These are phyloP conservation scores for Beta corolliflora DNA, from an alignment of 179 eudicot genomes.

Conservation along the genomic window DNA sequence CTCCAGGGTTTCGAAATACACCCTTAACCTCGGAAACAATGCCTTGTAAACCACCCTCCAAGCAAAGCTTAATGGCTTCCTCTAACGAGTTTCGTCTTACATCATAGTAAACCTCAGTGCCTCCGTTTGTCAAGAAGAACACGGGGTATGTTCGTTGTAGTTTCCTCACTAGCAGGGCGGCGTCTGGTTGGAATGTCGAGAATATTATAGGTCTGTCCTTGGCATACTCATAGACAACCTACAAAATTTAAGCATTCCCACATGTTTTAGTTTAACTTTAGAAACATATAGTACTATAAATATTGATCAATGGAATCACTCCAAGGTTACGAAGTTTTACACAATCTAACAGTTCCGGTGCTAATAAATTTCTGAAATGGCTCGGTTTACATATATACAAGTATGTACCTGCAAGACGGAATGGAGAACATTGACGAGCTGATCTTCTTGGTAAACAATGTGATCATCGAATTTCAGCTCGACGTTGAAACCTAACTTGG, in stretches of 20 bases:
- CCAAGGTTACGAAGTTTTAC: no score
- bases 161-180: slow-evolving; percentile 57
- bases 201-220: slow-evolving; percentile 70
- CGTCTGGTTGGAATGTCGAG: slow-evolving; percentile 87
- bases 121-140: slow-evolving; percentile 80
- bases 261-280: neutral
- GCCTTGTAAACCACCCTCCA: slow-evolving; percentile 82
- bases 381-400: no score
- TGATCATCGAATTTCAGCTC: slow-evolving; percentile 87
- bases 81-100: slow-evolving; percentile 77
- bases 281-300: no score
- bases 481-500: slow-evolving; percentile 82
- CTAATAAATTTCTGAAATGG: no score
- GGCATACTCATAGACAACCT: slow-evolving; percentile 59
- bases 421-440: slow-evolving; percentile 52
- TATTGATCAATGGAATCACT: no score
- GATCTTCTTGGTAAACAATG: slow-evolving; percentile 55
- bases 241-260: neutral
- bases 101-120: slow-evolving; percentile 61
- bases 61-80: slow-evolving; percentile 69
- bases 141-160: slow-evolving; percentile 77
- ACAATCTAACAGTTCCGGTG: no score
- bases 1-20: slow-evolving; percentile 65
- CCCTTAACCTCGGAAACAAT: slow-evolving; percentile 90
- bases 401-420: slow-evolving; percentile 47